Evolutionary conservation across 805 yeast species (phyloP).

Genomic region (Metschnikowia shivogae): DNA sequence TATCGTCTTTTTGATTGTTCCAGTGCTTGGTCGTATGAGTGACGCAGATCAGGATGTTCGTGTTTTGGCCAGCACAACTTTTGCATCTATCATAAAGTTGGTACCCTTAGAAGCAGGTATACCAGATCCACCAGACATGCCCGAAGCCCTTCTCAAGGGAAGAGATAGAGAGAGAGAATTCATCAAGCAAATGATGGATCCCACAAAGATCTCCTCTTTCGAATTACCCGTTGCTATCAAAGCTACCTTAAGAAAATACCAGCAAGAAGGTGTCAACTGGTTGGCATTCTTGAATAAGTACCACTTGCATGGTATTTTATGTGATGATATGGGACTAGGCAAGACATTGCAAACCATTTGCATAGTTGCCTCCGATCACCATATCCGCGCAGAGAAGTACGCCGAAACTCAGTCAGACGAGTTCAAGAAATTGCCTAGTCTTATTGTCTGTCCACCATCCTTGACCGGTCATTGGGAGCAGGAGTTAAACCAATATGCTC

Average conservation of each 20-base stretch:
- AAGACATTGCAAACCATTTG: constrained; percentile 96
- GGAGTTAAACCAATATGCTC: constrained; percentile 85
- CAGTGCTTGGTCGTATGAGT: constrained; percentile 96
- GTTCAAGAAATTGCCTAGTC: constrained; percentile 71
- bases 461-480: constrained; percentile 99
- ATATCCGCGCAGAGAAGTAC: constrained; percentile 70
- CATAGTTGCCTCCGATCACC: constrained; percentile 94
- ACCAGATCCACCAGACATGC: constrained; percentile 90
- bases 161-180: constrained; percentile 93
- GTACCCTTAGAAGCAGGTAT: constrained; percentile 98
- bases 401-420: constrained; percentile 58
- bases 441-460: constrained; percentile 94
- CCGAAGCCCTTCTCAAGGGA: constrained; percentile 75
- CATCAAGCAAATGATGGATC: constrained; percentile 97
- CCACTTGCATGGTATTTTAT: constrained; percentile 92
- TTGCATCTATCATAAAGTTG: constrained; percentile 90
- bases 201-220: constrained; percentile 82
- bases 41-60: constrained; percentile 89
- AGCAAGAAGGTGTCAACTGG: constrained; percentile 99
- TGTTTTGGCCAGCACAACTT: constrained; percentile 86
- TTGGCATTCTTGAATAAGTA: constrained; percentile 90
- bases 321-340: constrained; percentile 99
- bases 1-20: constrained; percentile 91
- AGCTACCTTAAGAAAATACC: constrained; percentile 90
- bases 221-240: constrained; percentile 85